Percentiles rank a stretch among this genome's conserved stretches.
phyloP scores from a whole-genome alignment of 169 alveolate species.

The Cyclospora cayetanensis region DNA sequence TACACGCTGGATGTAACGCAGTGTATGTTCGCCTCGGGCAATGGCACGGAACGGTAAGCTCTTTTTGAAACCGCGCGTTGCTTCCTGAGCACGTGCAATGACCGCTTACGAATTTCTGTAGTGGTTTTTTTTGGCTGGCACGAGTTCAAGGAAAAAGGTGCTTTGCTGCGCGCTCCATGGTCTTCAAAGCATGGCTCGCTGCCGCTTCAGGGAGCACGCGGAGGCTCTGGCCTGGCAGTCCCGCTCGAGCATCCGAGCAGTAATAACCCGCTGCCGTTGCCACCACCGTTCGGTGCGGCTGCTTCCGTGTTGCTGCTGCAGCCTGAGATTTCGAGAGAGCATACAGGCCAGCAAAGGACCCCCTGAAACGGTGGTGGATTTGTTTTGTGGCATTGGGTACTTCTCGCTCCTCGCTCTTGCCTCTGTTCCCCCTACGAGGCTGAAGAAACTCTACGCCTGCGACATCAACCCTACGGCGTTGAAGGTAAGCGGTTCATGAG shows the following conservation, averaged over 20 bases:
- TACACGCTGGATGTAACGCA: conserved; percentile 74
- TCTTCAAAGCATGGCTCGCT: too few relatives aligned
- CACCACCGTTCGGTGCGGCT: neutral
- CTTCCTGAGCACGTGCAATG: too few relatives aligned
- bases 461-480: conserved; percentile 78
- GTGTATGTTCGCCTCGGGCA: conserved; percentile 82
- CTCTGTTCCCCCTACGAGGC: neutral
- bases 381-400: conserved; percentile 85
- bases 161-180: too few relatives aligned
- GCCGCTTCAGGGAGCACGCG: too few relatives aligned
- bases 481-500: conserved; percentile 1
- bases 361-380: conserved; percentile 80
- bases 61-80: neutral
- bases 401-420: conserved; percentile 79
- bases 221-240: too few relatives aligned
- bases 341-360: neutral
- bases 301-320: neutral
- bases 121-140: too few relatives aligned
- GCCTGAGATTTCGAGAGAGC: neutral
- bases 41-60: conserved; percentile 78
- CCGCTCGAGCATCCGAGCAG: too few relatives aligned
- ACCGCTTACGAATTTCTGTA: too few relatives aligned
- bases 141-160: too few relatives aligned
- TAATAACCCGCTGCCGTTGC: too few relatives aligned
- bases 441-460: conserved; percentile 73